Evolutionary conservation across 208 protist genomes (phyloP).

Genomic region (Trichomonas tenax): DNA sequence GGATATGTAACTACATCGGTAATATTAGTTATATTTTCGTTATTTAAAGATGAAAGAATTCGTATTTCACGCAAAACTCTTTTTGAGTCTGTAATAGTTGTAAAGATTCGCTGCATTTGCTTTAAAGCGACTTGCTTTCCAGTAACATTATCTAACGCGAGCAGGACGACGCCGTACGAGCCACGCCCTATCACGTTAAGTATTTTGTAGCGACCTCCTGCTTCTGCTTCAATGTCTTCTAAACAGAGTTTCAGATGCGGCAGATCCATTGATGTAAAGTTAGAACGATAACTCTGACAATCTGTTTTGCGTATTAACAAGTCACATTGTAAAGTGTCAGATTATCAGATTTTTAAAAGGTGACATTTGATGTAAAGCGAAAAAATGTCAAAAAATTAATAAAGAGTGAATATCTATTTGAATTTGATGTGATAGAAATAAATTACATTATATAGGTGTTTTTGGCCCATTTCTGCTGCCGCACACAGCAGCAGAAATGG

Average conservation of each 20-base stretch:
- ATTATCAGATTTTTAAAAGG: no score
- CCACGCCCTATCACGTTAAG: neutral
- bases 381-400: no score
- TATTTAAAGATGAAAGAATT: slow-evolving; percentile 12
- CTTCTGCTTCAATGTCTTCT: neutral
- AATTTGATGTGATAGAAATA: no score
- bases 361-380: no score
- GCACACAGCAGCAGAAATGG: no score
- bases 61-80: slow-evolving; percentile 22
- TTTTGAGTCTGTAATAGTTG: neutral
- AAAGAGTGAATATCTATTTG: no score
- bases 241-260: neutral
- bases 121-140: slow-evolving; percentile 22
- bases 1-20: neutral
- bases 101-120: neutral
- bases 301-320: no score
- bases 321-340: no score
- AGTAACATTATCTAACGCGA: neutral
- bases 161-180: slow-evolving; percentile 11
- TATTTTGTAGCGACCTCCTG: neutral
- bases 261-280: neutral
- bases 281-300: neutral
- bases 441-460: no score
- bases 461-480: no score
- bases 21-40: slow-evolving; percentile 22